These are phyloP conservation scores for Parasitella parasitica DNA, from an alignment of 371 early-diverging fungal genomes.

Conservation along the genomic window DNA sequence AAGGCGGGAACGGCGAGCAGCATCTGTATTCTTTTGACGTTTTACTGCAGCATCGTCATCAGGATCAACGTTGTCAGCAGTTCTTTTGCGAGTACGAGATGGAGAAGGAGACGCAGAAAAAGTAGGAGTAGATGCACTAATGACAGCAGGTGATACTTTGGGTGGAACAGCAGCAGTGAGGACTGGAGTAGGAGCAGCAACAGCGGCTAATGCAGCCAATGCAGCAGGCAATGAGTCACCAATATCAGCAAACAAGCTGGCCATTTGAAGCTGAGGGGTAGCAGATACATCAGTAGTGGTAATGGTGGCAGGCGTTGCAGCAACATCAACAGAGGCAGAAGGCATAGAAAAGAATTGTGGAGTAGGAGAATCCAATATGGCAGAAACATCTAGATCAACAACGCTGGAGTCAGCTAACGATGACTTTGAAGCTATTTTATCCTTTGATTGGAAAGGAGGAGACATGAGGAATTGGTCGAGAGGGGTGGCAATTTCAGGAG, in stretches of 20 bases:
- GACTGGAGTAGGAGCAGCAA: conserved; percentile 16
- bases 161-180: not conserved
- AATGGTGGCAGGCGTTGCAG: conserved; percentile 7
- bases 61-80: conserved; percentile 1
- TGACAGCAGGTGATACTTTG: conserved; percentile 17
- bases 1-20: conserved; percentile 87
- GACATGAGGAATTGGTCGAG: conserved; percentile 28
- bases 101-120: conserved; percentile 20
- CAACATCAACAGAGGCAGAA: not conserved
- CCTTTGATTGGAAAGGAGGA: conserved; percentile 23
- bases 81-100: conserved; percentile 18
- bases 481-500: conserved; percentile 30
- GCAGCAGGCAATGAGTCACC: conserved; percentile 30
- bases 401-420: not conserved
- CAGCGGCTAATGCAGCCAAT: conserved; percentile 27
- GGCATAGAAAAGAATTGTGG: conserved; percentile 1
- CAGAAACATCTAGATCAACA: conserved; percentile 28
- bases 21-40: conserved; percentile 83
- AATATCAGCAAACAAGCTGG: conserved; percentile 24
- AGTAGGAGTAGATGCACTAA: conserved; percentile 23
- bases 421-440: not conserved
- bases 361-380: conserved; percentile 23
- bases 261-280: conserved; percentile 3
- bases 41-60: conserved; percentile 54
- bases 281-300: not conserved